Conservation (phyloP, 2,329 filamentous ascomycete species). For the Penicillium sumatraense region DNA sequence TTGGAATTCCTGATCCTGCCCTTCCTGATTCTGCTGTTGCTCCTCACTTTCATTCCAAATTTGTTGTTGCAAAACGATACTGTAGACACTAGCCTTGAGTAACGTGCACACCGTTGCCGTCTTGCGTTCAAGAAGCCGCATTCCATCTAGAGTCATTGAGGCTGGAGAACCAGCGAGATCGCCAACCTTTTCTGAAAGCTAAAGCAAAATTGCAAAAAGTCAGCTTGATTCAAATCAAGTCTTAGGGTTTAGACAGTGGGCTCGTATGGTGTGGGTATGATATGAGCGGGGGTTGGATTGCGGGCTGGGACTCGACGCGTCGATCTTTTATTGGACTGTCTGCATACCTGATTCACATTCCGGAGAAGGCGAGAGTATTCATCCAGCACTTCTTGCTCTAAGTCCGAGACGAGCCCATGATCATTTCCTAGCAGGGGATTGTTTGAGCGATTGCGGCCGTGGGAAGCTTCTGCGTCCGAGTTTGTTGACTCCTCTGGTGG, state of each 20-base stretch:
- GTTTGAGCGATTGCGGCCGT: slow-evolving; percentile 23
- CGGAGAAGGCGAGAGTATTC: slow-evolving; percentile 86
- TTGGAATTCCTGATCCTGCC: slow-evolving; percentile 26
- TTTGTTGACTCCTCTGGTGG: slow-evolving; percentile 18
- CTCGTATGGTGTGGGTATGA: not conserved
- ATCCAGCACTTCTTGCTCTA: slow-evolving; percentile 93
- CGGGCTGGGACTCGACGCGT: not conserved
- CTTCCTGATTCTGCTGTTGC: slow-evolving; percentile 34
- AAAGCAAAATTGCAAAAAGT: not conserved
- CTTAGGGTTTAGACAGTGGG: not conserved
- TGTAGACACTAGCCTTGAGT: slow-evolving; percentile 97
- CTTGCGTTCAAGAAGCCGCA: slow-evolving; percentile 89
- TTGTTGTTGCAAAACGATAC: slow-evolving; percentile 97
- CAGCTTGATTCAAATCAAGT: too few species aligned
- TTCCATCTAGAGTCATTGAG: slow-evolving; percentile 76
- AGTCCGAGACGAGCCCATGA: slow-evolving; percentile 62
- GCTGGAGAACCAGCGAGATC: slow-evolving; percentile 65
- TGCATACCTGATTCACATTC: slow-evolving; percentile 83
- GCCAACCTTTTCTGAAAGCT: slow-evolving; percentile 55
- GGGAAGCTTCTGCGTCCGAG: slow-evolving; percentile 22
- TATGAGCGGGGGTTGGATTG: too few species aligned
- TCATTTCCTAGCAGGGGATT: slow-evolving; percentile 46
- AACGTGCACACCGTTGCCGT: slow-evolving; percentile 93
- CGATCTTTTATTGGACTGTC: not conserved
- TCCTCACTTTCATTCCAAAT: slow-evolving; percentile 67